Base-by-base conservation (phyloP, 2,329 filamentous ascomycete genomes). In the Fusarium devonianum region DNA sequence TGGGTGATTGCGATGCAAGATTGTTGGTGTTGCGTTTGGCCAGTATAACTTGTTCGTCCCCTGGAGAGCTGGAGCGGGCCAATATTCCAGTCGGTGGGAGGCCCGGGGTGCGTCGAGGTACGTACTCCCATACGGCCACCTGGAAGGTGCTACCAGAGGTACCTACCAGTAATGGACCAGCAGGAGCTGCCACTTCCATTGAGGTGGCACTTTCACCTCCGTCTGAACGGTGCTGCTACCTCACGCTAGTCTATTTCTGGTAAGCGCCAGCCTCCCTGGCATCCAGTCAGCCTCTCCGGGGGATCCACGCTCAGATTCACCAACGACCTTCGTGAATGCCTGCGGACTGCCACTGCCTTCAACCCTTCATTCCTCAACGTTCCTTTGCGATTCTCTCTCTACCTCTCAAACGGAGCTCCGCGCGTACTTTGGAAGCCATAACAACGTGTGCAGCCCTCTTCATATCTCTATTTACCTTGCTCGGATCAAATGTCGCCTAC, bases 1-100 rank as follows among this genome's bases (percentile, higher is more conserved):
- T 62, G 34, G 48, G 46, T 50, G 56, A 43, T 60, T 59, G 55
- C 49, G 50, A 55, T 55, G 49, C 43, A 46, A 44, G 53, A 50
- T 43, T 47, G 39, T 33, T 50, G 54, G 49, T 50, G 63, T 61
- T 62, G 48, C 30, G 47, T 46, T 43, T 61, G 58, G 39, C 44
- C 43, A 52, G 37, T 55, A 30, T 34, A 34, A 47, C 44, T 57
- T 47, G 58, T 37, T 58, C 34, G 48, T 60, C 59, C 64, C 63
- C 63, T 65, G 61, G 63, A 60, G 44, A 63, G 61, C 58, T 63
- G 61, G 58, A 50, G 62, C 61, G 63, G 63, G 59, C 59, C 63
- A 66, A 66, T 64, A 66, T 66, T 66, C 52, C 49, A 62, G 60
- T 61, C 53, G 56, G 56, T 66, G 63, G 60, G 58, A 56, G 62